Evolutionary conservation across 106 monocot genomes (phyloP), one percentile per base, ranked within the genome.

Genomic region (Chionographis japonica): DNA sequence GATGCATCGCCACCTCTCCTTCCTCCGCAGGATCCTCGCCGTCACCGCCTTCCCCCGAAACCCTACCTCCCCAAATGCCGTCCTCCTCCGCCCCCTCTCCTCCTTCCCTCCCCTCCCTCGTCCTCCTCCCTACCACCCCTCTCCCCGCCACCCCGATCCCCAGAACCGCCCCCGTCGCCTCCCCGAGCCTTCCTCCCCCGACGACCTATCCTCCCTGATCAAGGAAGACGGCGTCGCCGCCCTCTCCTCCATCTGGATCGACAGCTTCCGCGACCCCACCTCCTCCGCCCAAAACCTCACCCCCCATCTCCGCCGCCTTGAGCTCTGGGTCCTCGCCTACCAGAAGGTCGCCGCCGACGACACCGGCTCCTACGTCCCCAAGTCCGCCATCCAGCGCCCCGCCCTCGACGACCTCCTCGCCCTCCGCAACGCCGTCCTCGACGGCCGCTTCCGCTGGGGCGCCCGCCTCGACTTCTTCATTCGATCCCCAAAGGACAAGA

Each of bases 301-400:
- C 50, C 54, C 84, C 43, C 76, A 62, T 74, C 90, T 93, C 71
- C 72, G 66, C 66, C 80, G 78, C 46, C 77, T 77, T 37, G 81
- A 84, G 58, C 89, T 98, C 14, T 98, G 93, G 93, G 60, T 90
- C 57, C 87, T 98, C 58, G 90, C 98, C 53, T 98, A 93, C 75
- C 98, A 98, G 80, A 98, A 98, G 79, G 90, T 81, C 58, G 68
- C 74, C 65, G 87, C 98, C 27, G 98, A 98, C 75, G 92, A 85
- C 37, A 90, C 90, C 37, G 98, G 98, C 11, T 72, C 92, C 61
- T 98, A 98, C 78, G 57, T 89, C 52, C 82, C 92, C 74, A 75
- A 77, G 8, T 78, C 72, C 69, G 63, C 82, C 75, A 81, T 98
- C 69, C 52, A 66, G 10, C 56, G 50, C 46, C 3, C 82, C 69